Evolutionary conservation across 345 rosid species (phyloP), one percentile per base, ranked within the genome.

Genomic region (Noccaea bulbosa): DNA sequence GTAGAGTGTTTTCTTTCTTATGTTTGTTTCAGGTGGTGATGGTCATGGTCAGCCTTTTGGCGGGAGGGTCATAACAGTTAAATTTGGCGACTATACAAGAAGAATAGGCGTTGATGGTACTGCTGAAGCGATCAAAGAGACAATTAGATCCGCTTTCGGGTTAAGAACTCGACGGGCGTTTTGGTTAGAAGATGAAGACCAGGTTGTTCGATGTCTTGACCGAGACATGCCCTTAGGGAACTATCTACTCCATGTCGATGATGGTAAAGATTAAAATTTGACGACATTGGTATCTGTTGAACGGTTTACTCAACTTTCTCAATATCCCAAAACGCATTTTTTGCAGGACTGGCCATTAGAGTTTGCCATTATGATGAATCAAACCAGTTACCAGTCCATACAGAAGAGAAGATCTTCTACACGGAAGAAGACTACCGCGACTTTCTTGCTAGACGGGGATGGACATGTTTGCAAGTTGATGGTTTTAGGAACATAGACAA

Each of bases 171-270:
- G 81, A 63, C 87, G 98, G 9, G 98, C 97, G 34, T 95, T 95
- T 80, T 95, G 97, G 97, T 74, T 95, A 81, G 98, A 95, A 83
- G 99, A 92, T 80, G 98, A 95, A 81, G 93, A 88, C 55, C 96
- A 87, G 74, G 73, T 92, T 63, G 79, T 89, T 63, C 88, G 98
- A 5, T 75, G 91, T 78, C 88, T 94, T 32, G 98, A 92, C 76
- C 74, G 91, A 75, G 98, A 92, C 69, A 92, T 94, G 99, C 99
- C 99, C 63, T 46, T 88, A 71, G 99, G 98, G 55, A 92, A 72
- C 81, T 92, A 94, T 76, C 80, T 72, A 38, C 97, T 94, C 60
- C 90, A 83, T 79, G 86, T 94, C 3, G 99, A 94, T 77, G 89
- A 88, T 83, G 99, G 98, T 92, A 84, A 20, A 72, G 62, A 30